phyloP scores from a whole-genome alignment of 2,329 filamentous ascomycete species.

The Ramichloridium luteum region DNA sequence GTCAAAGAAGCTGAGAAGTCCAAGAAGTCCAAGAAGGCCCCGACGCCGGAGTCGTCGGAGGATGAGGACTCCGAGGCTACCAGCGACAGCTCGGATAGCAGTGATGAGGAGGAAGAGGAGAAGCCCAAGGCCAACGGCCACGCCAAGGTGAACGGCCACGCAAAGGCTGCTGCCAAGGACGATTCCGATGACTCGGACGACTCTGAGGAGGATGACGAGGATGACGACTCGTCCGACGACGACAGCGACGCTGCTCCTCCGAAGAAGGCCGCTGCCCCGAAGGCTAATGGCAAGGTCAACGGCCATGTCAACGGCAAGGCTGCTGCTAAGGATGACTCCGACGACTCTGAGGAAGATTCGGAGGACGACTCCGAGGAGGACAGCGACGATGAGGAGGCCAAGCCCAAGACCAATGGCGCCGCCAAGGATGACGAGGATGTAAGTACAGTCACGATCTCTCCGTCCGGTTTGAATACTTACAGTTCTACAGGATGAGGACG shows the following conservation, averaged over 20 bases:
- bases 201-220: constrained; percentile 11
- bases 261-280: constrained; percentile 12
- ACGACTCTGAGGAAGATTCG: constrained; percentile 10
- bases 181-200: constrained; percentile 9
- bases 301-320: constrained; percentile 7
- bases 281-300: constrained; percentile 24
- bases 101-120: constrained; percentile 21
- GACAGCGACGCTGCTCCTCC: constrained; percentile 22
- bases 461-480: no score
- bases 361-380: constrained; percentile 15
- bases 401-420: constrained; percentile 22
- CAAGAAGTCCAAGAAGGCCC: constrained; percentile 38
- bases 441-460: no score
- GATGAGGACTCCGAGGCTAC: constrained; percentile 27
- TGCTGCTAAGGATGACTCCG: constrained; percentile 14
- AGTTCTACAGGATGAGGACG: constrained; percentile 10
- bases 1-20: constrained; percentile 48
- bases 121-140: constrained; percentile 20
- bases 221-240: constrained; percentile 15
- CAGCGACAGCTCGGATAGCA: constrained; percentile 27
- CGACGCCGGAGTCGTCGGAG: constrained; percentile 34
- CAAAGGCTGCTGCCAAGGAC: constrained; percentile 17
- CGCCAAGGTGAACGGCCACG: constrained; percentile 18
- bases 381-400: constrained; percentile 19
- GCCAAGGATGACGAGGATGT: constrained; percentile 6